Evolutionary conservation across 805 yeast genomes (phyloP), one percentile per base, ranked within the genome.

Genomic region (Hanseniaspora thailandica): DNA sequence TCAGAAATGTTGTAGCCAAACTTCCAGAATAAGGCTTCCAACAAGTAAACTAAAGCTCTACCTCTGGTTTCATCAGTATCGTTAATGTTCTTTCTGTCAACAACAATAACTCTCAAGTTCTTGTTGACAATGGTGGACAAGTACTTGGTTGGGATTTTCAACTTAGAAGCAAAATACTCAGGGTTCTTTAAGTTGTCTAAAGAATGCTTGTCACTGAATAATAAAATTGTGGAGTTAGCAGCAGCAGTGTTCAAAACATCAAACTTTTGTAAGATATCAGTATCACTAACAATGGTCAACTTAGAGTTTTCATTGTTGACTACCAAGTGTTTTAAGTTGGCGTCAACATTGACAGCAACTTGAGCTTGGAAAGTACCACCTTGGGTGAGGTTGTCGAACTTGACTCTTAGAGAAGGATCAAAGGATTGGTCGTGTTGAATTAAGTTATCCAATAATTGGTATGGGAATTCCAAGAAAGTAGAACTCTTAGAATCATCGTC

Each of bases 1-100:
- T 65, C 66, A 33, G 75, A 76, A 44, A 80, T 72, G 38, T 74
- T 75, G 57, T 75, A 77, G 7, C 84, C 77, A 41, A 75, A 70
- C 56, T 76, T 75, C 95, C 95, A 87, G 72, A 86, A 83, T 0
- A 82, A 86, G 40, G 83, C 77, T 69, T 88, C 95, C 55, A 78
- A 69, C 47, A 87, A 86, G 65, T 88, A 82, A 36, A 80, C 75
- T 31, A 74, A 73, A 4, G 93, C 79, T 64, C 88, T 81, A 28
- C 94, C 94, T 59, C 78, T 76, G 39, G 93, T 81, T 53, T 81
- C 80, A 57, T 78, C 83, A 59, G 80, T 74, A 53, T 78, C 86
- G 40, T 83, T 86, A 56, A 84, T 70, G 20, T 77, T 63, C 22
- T 80, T 73, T 58, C 76, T 71, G 66, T 87, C 94, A 48, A 86